These are phyloP conservation scores for Russula lepida DNA, from an alignment of 768 basidiomycete genomes.

Conservation along the genomic window DNA sequence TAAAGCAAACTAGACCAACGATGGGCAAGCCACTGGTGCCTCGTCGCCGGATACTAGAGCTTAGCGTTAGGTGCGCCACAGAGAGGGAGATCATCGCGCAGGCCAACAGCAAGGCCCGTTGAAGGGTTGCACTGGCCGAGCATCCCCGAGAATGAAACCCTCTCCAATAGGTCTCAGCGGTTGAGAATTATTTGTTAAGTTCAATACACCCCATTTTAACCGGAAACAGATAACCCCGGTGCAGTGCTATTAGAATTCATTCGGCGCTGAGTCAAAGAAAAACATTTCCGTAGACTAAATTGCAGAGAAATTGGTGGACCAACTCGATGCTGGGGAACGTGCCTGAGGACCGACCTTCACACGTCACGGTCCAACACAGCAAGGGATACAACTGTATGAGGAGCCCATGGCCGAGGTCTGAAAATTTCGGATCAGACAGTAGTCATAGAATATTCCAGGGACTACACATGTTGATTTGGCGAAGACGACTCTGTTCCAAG, in stretches of 20 bases:
- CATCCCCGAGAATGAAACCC: constrained; percentile 25
- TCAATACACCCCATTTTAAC: not conserved
- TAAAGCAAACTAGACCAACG: too few species aligned
- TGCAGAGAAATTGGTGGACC: not conserved
- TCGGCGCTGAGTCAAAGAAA: not conserved
- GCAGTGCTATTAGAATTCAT: constrained; percentile 1
- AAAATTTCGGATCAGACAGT: not conserved
- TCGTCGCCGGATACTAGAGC: too few species aligned
- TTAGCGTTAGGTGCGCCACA: not conserved
- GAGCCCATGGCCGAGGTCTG: not conserved
- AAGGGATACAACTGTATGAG: not conserved
- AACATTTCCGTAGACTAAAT: constrained; percentile 12
- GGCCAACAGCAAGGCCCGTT: constrained; percentile 22
- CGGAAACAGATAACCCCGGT: constrained; percentile 21
- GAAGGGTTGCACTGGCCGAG: constrained; percentile 24
- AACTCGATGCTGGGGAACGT: not conserved
- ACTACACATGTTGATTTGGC: not conserved
- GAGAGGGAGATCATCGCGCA: constrained; percentile 24
- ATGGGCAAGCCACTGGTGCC: too few species aligned
- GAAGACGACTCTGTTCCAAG: not conserved
- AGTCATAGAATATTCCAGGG: not conserved
- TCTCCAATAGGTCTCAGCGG: not conserved
- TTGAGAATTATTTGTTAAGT: constrained; percentile 22
- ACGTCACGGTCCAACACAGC: not conserved
- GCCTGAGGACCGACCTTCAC: not conserved